Evolutionary conservation across 495 filamentous ascomycete species (phyloP).

Genomic region (Penicillium roqueforti): DNA sequence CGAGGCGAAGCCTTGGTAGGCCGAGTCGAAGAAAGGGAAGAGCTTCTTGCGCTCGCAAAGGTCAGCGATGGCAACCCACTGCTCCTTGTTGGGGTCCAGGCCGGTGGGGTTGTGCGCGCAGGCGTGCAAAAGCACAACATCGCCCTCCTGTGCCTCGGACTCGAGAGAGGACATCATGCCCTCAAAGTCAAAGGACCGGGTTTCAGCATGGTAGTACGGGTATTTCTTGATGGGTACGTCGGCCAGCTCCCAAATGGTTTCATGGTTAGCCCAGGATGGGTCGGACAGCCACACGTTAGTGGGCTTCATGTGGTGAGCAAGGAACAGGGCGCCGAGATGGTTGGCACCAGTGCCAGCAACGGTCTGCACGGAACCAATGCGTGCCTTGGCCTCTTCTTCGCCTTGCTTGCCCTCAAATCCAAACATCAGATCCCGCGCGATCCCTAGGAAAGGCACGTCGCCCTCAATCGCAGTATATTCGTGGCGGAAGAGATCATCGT

Average conservation of each 20-base stretch:
- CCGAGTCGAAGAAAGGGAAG: slow-evolving; percentile 55
- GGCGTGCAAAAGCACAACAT: slow-evolving; percentile 48
- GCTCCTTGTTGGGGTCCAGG: slow-evolving; percentile 48
- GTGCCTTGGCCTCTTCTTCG: slow-evolving; percentile 31
- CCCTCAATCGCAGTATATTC: slow-evolving; percentile 50
- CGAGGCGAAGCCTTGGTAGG: slow-evolving; percentile 56
- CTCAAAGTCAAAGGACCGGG: slow-evolving; percentile 44
- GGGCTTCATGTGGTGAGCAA: slow-evolving; percentile 52
- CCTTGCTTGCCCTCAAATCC: slow-evolving; percentile 35
- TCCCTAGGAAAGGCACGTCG: slow-evolving; percentile 38
- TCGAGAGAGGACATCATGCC: slow-evolving; percentile 47
- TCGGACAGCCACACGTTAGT: slow-evolving; percentile 45
- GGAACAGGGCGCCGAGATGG: slow-evolving; percentile 83
- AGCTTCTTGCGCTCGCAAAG: slow-evolving; percentile 48
- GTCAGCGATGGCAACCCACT: slow-evolving; percentile 51
- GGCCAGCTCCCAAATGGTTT: slow-evolving; percentile 45
- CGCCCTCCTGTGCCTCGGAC: slow-evolving; percentile 37
- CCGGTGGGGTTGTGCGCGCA: slow-evolving; percentile 57
- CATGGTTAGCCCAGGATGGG: slow-evolving; percentile 50
- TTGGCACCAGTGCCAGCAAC: slow-evolving; percentile 92
- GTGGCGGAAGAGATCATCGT: slow-evolving; percentile 41
- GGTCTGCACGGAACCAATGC: slow-evolving; percentile 57
- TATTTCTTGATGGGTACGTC: slow-evolving; percentile 44
- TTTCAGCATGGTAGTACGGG: slow-evolving; percentile 46
- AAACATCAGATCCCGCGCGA: slow-evolving; percentile 47